Evolutionary conservation across 345 rosid species (phyloP).

Genomic region (Cardamine resedifolia): DNA sequence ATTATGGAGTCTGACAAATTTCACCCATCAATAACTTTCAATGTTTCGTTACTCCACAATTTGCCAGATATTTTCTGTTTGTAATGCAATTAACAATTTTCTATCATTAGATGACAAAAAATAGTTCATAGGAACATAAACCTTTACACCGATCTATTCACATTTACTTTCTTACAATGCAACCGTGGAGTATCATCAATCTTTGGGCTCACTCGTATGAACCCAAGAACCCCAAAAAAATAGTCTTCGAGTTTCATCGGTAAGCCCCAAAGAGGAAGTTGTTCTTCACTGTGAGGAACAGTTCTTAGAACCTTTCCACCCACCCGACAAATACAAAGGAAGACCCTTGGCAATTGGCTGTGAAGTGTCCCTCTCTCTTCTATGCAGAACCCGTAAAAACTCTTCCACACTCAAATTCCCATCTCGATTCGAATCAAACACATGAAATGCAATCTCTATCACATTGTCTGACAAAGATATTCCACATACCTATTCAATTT

Average conservation of each 20-base stretch:
- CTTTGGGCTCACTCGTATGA: slow-evolving; percentile 30
- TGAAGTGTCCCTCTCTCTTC: slow-evolving; percentile 68
- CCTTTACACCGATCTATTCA: slow-evolving; percentile 34
- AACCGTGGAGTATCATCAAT: slow-evolving; percentile 13
- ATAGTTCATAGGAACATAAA: slow-evolving; percentile 4
- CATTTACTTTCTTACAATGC: slow-evolving; percentile 21
- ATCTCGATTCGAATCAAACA: slow-evolving; percentile 73
- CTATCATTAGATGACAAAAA: slow-evolving; percentile 1
- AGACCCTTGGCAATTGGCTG: slow-evolving; percentile 57
- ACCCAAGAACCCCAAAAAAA: slow-evolving; percentile 21
- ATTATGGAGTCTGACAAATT: background rate
- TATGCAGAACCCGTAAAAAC: slow-evolving; percentile 61
- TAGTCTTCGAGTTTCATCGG: slow-evolving; percentile 31
- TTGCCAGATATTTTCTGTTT: background rate
- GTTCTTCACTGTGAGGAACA: slow-evolving; percentile 20
- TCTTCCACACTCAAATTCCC: slow-evolving; percentile 70
- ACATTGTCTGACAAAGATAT: slow-evolving; percentile 62
- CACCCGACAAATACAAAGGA: slow-evolving; percentile 47
- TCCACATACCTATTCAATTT: slow-evolving; percentile 51
- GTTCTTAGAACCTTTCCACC: slow-evolving; percentile 45
- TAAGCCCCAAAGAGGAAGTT: slow-evolving; percentile 3
- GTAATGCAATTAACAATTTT: background rate
- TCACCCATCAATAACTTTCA: background rate
- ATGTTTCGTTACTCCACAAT: background rate
- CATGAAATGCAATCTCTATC: slow-evolving; percentile 67